Conservation (phyloP, 2,329 filamentous ascomycete genomes). For the Sphaerulina populicola region DNA sequence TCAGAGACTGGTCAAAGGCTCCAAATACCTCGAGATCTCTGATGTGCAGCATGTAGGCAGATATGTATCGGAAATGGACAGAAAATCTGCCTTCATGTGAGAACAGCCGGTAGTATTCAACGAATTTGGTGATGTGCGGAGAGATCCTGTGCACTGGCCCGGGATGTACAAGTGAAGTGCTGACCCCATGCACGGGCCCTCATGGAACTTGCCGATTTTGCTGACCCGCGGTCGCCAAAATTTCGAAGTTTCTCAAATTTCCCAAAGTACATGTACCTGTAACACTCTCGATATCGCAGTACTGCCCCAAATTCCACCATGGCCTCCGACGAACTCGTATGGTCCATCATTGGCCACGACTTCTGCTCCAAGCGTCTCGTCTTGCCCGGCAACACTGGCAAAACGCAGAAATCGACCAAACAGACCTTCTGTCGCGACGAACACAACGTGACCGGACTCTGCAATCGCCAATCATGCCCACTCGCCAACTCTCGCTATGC, state of each 20-base stretch:
- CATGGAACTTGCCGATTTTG: neutral
- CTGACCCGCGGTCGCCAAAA: slow-evolving; percentile 7
- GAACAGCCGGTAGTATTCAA: no score
- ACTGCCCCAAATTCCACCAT: slow-evolving; percentile 39
- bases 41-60: no score
- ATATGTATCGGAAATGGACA: no score
- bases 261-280: no score
- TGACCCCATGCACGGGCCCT: no score
- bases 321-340: slow-evolving; percentile 93
- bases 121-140: no score
- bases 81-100: no score
- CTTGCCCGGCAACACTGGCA: slow-evolving; percentile 33
- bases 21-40: no score
- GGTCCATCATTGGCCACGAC: slow-evolving; percentile 92
- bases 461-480: slow-evolving; percentile 80
- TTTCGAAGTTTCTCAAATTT: neutral
- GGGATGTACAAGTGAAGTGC: neutral
- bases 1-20: no score
- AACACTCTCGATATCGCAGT: neutral
- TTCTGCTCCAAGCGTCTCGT: slow-evolving; percentile 95
- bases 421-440: slow-evolving; percentile 93
- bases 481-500: slow-evolving; percentile 89
- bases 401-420: slow-evolving; percentile 59
- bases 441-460: slow-evolving; percentile 51
- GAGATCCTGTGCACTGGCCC: no score